phyloP scores from a whole-genome alignment of 2,329 filamentous ascomycete genomes.

The Sporothrix brunneoviolacea region DNA sequence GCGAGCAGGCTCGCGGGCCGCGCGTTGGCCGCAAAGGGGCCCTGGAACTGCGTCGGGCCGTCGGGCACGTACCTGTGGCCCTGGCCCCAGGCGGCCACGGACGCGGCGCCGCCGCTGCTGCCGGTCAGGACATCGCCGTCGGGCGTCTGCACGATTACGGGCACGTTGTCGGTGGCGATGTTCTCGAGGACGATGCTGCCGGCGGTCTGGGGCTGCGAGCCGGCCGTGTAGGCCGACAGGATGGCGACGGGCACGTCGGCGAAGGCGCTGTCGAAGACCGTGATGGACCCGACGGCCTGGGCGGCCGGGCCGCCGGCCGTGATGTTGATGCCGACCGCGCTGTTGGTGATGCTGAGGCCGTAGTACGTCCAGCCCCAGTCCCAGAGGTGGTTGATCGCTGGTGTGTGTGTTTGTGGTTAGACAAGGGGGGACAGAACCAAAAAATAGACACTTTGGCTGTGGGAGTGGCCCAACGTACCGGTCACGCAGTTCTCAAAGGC shows the following conservation, averaged over 20 bases:
- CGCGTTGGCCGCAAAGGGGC: conserved; percentile 36
- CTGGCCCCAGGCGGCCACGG: conserved; percentile 58
- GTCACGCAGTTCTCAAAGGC: conserved; percentile 60
- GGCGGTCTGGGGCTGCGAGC: conserved; percentile 36
- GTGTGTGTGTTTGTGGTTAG: too few relatives aligned
- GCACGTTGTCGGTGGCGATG: conserved; percentile 31
- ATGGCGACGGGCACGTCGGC: conserved; percentile 58
- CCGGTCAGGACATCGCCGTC: conserved; percentile 45
- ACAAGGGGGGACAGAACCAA: too few relatives aligned
- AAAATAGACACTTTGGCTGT: too few relatives aligned
- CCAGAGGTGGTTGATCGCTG: conserved; percentile 64
- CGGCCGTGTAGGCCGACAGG: conserved; percentile 49
- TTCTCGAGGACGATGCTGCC: conserved; percentile 54
- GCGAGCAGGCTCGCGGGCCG: conserved; percentile 51
- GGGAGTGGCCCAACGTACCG: too few relatives aligned
- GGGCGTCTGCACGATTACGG: conserved; percentile 33
- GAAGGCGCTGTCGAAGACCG: conserved; percentile 64
- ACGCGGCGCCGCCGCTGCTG: conserved; percentile 33
- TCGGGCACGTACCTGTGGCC: conserved; percentile 54
- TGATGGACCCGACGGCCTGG: conserved; percentile 61
- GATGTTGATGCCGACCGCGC: conserved; percentile 56
- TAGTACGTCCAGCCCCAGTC: conserved; percentile 68
- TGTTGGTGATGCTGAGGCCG: conserved; percentile 52
- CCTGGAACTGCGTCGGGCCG: conserved; percentile 40
- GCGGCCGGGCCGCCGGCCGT: conserved; percentile 37